A percentile compares a stretch with the other conserved stretches of the same genome.
These are phyloP conservation scores for Fusarium torulosum DNA, from an alignment of 2,329 filamentous ascomycete species.

Conservation along the genomic window DNA sequence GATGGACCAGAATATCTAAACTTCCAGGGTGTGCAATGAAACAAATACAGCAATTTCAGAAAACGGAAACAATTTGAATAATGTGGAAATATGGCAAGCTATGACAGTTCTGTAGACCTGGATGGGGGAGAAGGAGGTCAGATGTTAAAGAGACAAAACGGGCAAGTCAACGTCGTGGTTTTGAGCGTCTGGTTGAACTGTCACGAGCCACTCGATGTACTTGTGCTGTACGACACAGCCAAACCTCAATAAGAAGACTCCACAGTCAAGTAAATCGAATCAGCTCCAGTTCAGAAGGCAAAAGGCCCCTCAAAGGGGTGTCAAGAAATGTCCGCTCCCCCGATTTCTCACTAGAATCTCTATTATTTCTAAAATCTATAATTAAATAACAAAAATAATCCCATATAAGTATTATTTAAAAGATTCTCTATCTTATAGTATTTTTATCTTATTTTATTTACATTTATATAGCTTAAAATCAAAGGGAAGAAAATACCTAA, in stretches of 20 bases:
- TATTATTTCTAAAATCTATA: too few species aligned
- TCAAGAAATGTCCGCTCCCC: too few species aligned
- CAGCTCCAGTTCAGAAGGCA: neutral
- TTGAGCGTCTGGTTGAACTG: conserved; percentile 27
- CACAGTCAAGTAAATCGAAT: conserved; percentile 12
- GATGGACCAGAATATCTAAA: conserved; percentile 17
- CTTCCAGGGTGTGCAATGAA: neutral
- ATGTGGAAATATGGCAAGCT: neutral
- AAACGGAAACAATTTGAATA: neutral
- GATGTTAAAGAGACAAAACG: conserved; percentile 16
- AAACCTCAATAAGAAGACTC: conserved; percentile 26
- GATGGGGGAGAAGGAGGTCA: conserved; percentile 14
- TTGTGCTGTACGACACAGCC: conserved; percentile 20
- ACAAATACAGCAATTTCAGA: neutral
- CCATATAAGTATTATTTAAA: too few species aligned
- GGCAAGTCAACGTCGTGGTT: conserved; percentile 23
- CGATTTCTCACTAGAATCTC: too few species aligned
- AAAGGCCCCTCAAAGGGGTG: conserved; percentile 1
- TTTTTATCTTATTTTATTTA: too few species aligned
- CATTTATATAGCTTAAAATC: too few species aligned
- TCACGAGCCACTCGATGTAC: conserved; percentile 31
- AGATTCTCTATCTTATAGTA: too few species aligned
- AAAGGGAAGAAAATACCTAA: too few species aligned
- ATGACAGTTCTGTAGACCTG: neutral
- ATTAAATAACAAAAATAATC: too few species aligned